Evolutionary conservation across 1,284 basidiomycete genomes (phyloP).

Genomic region (Phlebopus sp.): DNA sequence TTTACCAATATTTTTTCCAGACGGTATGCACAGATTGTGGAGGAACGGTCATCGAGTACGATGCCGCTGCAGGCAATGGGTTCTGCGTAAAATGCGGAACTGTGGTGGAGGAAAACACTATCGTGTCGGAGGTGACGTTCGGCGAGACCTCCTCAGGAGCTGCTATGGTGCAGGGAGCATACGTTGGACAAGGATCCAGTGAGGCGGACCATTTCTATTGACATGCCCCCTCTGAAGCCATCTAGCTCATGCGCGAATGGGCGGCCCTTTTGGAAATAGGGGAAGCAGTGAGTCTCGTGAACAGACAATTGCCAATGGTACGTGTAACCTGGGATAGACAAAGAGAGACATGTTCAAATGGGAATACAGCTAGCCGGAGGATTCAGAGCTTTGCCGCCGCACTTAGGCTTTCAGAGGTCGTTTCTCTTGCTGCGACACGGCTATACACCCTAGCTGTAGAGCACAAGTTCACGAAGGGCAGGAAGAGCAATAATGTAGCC

Average conservation of each 20-base stretch:
- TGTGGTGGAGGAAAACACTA: constrained; percentile 92
- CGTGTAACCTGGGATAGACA: constrained; percentile 20
- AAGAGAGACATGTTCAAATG: neutral
- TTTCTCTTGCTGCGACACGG: constrained; percentile 80
- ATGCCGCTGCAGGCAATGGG: constrained; percentile 76
- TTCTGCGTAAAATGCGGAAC: constrained; percentile 85
- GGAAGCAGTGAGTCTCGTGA: constrained; percentile 78
- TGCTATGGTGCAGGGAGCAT: constrained; percentile 93
- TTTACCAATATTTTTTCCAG: constrained; percentile 23
- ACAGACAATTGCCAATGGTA: constrained; percentile 86
- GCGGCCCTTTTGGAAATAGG: constrained; percentile 76
- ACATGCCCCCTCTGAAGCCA: constrained; percentile 4
- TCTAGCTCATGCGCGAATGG: constrained; percentile 75
- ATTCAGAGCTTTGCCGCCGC: constrained; percentile 81
- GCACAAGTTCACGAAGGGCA: constrained; percentile 91
- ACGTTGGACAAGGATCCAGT: constrained; percentile 93
- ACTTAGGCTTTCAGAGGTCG: constrained; percentile 76
- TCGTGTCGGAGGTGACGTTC: constrained; percentile 92
- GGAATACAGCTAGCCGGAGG: constrained; percentile 65
- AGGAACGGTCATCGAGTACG: constrained; percentile 79
- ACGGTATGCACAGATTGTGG: constrained; percentile 67
- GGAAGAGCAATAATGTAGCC: constrained; percentile 89
- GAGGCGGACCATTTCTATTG: constrained; percentile 35
- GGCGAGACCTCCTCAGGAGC: constrained; percentile 91
- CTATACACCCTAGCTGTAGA: constrained; percentile 94